A percentile compares a stretch with the other conserved stretches of the same genome.
Evolutionary conservation across 305 asterid genomes (phyloP).

Genomic region (Rubia tinctorum): DNA sequence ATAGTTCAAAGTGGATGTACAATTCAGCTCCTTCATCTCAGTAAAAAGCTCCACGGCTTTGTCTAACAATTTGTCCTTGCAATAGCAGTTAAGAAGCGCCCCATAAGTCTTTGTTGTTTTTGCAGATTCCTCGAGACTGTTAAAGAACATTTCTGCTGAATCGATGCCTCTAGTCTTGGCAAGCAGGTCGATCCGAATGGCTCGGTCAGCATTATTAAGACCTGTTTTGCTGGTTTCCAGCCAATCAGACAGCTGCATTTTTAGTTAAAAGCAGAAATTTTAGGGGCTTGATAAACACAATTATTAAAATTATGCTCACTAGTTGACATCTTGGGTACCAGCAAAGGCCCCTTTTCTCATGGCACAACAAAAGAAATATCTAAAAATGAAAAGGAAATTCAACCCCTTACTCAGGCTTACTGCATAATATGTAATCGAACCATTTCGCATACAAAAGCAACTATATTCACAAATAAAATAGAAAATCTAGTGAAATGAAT

Average conservation of each 20-base stretch:
- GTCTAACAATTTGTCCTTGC: slow-evolving; percentile 42
- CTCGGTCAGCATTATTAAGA: slow-evolving; percentile 40
- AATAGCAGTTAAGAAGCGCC: slow-evolving; percentile 61
- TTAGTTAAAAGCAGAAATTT: not conserved
- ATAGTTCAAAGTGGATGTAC: slow-evolving; percentile 46
- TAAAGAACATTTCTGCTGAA: slow-evolving; percentile 62
- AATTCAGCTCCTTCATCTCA: slow-evolving; percentile 40
- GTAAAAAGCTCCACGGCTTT: slow-evolving; percentile 55
- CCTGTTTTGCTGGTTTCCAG: slow-evolving; percentile 38
- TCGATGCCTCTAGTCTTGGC: slow-evolving; percentile 37
- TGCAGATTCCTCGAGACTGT: slow-evolving; percentile 46
- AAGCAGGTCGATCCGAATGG: slow-evolving; percentile 59
- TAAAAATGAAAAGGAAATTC: not conserved
- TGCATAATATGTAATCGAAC: too few relatives aligned
- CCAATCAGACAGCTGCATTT: slow-evolving; percentile 66
- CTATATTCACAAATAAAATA: not conserved
- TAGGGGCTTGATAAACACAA: not conserved
- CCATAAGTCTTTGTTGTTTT: slow-evolving; percentile 64
- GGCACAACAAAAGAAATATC: not conserved
- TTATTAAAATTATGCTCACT: not conserved
- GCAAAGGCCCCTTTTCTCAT: too few relatives aligned
- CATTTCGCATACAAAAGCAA: not conserved
- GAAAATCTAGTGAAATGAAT: not conserved
- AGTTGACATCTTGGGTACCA: too few relatives aligned
- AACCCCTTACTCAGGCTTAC: too few relatives aligned